These are phyloP conservation scores for Cutaneotrichosporon dermatis DNA, from an alignment of 1,284 basidiomycete genomes.

Conservation along the genomic window DNA sequence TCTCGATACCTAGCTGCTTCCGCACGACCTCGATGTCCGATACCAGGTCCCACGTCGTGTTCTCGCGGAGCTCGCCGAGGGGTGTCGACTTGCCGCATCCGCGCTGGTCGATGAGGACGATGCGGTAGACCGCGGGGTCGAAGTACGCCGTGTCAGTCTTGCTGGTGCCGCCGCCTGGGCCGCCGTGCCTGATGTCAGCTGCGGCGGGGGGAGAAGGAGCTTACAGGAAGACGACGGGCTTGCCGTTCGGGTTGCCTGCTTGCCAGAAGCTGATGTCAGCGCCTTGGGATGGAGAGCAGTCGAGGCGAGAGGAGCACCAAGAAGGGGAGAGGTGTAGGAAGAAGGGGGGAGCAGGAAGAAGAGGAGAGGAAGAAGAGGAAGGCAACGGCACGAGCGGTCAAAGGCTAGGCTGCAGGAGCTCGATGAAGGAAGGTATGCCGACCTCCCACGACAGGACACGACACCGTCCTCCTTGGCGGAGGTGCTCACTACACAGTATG, in stretches of 20 bases:
- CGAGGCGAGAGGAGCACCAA: background rate
- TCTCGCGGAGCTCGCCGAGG: slow-evolving; percentile 71
- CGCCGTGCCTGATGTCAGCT: slow-evolving; percentile 22
- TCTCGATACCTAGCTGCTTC: slow-evolving; percentile 66
- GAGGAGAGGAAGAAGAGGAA: too few species aligned
- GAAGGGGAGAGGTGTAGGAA: background rate
- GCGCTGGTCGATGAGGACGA: slow-evolving; percentile 67
- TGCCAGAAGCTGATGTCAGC: slow-evolving; percentile 64
- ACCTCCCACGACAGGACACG: too few species aligned
- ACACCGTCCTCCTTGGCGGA: slow-evolving; percentile 43
- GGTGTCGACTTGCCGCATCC: slow-evolving; percentile 82
- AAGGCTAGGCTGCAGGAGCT: too few species aligned
- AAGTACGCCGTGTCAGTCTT: slow-evolving; percentile 69
- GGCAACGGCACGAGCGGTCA: too few species aligned
- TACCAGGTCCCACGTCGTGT: slow-evolving; percentile 93
- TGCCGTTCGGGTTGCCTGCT: slow-evolving; percentile 70
- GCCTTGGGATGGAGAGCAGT: too few species aligned
- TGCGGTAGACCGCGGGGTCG: slow-evolving; percentile 73
- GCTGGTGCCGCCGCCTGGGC: slow-evolving; percentile 32
- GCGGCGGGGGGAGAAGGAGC: background rate
- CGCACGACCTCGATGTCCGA: slow-evolving; percentile 81
- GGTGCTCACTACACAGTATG: slow-evolving; percentile 66
- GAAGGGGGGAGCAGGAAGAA: too few species aligned
- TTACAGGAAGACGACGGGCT: slow-evolving; percentile 69
- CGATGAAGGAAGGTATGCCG: too few species aligned